Evolutionary conservation across 805 yeast genomes (phyloP).

Genomic region (Schwanniomyces occidentalis): DNA sequence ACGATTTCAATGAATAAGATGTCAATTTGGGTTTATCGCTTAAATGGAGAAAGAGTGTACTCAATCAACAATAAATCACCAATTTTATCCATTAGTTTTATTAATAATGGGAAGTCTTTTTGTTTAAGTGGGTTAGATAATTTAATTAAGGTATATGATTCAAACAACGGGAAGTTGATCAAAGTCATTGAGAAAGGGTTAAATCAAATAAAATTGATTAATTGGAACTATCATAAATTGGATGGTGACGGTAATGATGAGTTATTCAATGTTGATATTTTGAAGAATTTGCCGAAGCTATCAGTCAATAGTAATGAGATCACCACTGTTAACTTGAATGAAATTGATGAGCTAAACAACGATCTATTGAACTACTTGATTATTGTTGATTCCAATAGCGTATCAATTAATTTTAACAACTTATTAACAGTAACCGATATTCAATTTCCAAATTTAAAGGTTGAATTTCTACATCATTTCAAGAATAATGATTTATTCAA

Average conservation of each 20-base stretch:
- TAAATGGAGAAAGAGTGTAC: conserved; percentile 55
- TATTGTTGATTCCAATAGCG: conserved; percentile 19
- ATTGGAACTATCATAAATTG: conserved; percentile 14
- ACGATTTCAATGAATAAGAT: conserved; percentile 50
- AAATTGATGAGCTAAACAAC: conserved; percentile 7
- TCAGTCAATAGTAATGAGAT: conserved; percentile 11
- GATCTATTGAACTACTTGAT: conserved; percentile 21
- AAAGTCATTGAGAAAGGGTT: conserved; percentile 20
- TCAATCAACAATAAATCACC: conserved; percentile 39
- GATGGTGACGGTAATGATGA: conserved; percentile 10
- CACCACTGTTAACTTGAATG: conserved; percentile 6
- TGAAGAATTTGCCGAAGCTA: conserved; percentile 37
- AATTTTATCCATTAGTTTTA: conserved; percentile 32
- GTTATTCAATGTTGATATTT: conserved; percentile 28
- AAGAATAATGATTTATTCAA: conserved; percentile 22
- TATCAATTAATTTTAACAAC: conserved; percentile 34
- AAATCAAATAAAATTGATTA: conserved; percentile 15
- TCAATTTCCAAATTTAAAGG: conserved; percentile 15
- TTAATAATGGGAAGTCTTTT: conserved; percentile 39
- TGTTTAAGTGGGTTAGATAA: conserved; percentile 48
- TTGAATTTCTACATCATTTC: conserved; percentile 18
- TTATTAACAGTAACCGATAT: conserved; percentile 28
- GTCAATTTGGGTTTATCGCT: conserved; percentile 53
- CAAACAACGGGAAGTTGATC: conserved; percentile 46
- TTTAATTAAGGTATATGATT: conserved; percentile 43